Evolutionary conservation across 441 rosid genomes (phyloP).

Genomic region (Corymbia citriodora): DNA sequence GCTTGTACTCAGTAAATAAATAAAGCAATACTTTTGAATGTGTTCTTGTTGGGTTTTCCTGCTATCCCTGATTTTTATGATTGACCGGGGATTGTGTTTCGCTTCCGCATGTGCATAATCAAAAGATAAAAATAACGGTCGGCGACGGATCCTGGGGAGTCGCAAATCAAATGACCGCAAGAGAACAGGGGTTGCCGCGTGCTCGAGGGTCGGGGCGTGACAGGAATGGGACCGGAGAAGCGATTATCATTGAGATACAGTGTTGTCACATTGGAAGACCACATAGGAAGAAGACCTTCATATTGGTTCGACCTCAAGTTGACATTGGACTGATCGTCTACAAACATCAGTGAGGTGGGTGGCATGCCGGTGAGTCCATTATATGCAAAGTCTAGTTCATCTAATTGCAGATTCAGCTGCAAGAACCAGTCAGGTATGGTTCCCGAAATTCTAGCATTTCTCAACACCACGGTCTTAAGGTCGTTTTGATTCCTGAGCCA

Average conservation of each 20-base stretch:
- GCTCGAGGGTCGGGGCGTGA: no score
- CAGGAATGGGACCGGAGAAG: conserved; percentile 2
- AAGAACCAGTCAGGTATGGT: conserved; percentile 16
- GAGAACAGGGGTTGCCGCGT: no score
- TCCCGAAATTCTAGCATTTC: conserved; percentile 3
- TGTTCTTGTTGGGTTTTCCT: no score
- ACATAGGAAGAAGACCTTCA: neutral
- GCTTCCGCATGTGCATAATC: no score
- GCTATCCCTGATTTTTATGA: no score
- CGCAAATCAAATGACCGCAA: no score
- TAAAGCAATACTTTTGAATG: no score
- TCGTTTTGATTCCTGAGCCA: conserved; percentile 16
- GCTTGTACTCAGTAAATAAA: no score
- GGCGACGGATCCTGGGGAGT: no score
- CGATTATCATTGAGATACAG: neutral
- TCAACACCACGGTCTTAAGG: neutral
- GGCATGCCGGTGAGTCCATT: neutral
- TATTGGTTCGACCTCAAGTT: neutral
- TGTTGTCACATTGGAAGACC: neutral
- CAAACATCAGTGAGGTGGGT: neutral
- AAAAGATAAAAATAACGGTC: no score
- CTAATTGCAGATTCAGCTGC: neutral
- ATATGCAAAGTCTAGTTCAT: neutral
- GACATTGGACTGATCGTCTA: neutral
- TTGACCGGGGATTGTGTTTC: no score